Evolutionary conservation across 164 flowering plant species (phyloP).

Genomic region (Litsea cubeba): DNA sequence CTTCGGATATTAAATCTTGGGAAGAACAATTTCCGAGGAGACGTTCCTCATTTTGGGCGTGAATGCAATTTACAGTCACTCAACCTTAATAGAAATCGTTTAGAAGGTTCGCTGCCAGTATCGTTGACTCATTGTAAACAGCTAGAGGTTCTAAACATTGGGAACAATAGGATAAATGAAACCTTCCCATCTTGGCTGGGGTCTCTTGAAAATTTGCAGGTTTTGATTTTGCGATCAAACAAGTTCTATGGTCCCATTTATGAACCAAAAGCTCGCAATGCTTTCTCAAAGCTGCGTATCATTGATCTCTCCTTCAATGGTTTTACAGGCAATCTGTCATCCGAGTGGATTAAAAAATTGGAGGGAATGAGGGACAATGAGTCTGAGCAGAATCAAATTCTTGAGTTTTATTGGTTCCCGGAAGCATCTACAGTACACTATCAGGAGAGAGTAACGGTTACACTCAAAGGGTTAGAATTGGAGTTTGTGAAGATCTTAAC

Average conservation of each 20-base stretch:
- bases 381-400: constrained; percentile 1
- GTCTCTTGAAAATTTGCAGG: constrained; percentile 29
- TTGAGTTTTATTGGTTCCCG: too few relatives aligned
- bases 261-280: too few relatives aligned
- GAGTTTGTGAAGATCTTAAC: constrained; percentile 37
- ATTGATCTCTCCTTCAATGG: constrained; percentile 46
- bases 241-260: not conserved
- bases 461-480: constrained; percentile 35
- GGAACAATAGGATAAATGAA: constrained; percentile 32
- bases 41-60: constrained; percentile 26
- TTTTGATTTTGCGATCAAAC: constrained; percentile 29
- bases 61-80: constrained; percentile 31
- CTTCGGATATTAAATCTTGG: constrained; percentile 36
- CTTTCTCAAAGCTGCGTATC: constrained; percentile 41
- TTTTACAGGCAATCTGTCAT: constrained; percentile 30
- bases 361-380: constrained; percentile 30
- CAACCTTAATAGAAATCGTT: constrained; percentile 33
- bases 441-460: constrained; percentile 36
- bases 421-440: too few relatives aligned
- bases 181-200: constrained; percentile 40
- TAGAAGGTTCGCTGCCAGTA: constrained; percentile 50
- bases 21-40: constrained; percentile 34
- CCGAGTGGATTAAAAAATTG: constrained; percentile 25
- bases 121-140: constrained; percentile 30
- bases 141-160: constrained; percentile 18